Base-by-base conservation (phyloP, 2,329 filamentous ascomycete species). In the Metarhizium humberi region DNA sequence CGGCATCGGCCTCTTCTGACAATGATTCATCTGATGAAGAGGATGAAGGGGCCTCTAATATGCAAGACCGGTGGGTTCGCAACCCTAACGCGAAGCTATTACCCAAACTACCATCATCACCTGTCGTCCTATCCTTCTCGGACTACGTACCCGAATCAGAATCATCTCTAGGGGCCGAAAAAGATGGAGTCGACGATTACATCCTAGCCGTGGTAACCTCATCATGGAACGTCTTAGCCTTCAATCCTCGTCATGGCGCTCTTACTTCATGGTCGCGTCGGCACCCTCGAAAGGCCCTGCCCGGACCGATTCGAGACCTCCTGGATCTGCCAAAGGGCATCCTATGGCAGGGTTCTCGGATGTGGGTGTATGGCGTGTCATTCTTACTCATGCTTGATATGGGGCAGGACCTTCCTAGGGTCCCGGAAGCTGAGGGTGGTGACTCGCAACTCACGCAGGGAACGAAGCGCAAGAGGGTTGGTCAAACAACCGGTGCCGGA, bases 341-440 rank as follows among this genome's bases (percentile, higher is more conserved):
- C 30, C 70, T 96, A 43, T 97, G 92, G 92, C 88, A 95, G 66
- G 76, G 86, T 1, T 75, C 76, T 32, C 81, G 92, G 14, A 72
- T 92, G 7, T 97, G 92, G 90, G 73, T 97, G 20, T 96, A 95
- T 65, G 92, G 92, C 6, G 81, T 84, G 45, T 85, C 82, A 1
- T 97, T 91, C 79, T 71, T 99, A 29, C 91, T 89, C 73, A 97
- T 97, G 92, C 82, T 99, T 57, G 91, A 97, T 68, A 74, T 95
- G 34, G 81, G 81, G 20, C 80, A 81, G 63, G 87, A 96, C 67
- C 78, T 94, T 30, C 65, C 66, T n/a, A 63, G 66, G 42, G 59
- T 64, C 1, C 56, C 60, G 1, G 61, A 59, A 1, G 63, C 68
- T 16, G 60, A 65, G n/a, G 67, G 71, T 38, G 58, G 70, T 68